A percentile compares a stretch with the other conserved stretches of the same genome.
These are phyloP conservation scores for Xylaria multiplex DNA, from an alignment of 2,329 filamentous ascomycete genomes.

Conservation along the genomic window DNA sequence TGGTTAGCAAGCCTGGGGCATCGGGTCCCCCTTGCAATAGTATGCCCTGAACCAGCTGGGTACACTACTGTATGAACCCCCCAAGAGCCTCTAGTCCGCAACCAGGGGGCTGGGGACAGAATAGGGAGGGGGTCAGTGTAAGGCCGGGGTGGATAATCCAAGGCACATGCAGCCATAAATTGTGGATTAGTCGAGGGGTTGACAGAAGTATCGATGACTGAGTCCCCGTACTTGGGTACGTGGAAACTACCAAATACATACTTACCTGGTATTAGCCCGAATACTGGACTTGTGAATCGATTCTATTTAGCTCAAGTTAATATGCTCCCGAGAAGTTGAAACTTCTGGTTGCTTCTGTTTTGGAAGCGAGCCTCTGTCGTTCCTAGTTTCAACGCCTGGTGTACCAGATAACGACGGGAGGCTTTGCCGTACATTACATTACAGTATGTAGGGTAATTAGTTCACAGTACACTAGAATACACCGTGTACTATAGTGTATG, in stretches of 20 bases:
- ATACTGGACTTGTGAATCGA: neutral
- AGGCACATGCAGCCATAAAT: conserved; percentile 26
- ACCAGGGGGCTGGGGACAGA: conserved; percentile 22
- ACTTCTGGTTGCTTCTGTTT: conserved; percentile 6
- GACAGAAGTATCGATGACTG: conserved; percentile 2
- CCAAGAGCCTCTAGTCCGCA: conserved; percentile 23
- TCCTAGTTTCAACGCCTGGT: neutral
- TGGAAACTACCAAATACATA: conserved; percentile 26
- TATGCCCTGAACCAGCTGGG: neutral
- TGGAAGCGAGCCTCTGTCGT: neutral
- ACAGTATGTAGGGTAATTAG: too few relatives aligned
- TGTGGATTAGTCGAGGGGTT: conserved; percentile 17
- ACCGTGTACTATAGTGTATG: too few relatives aligned
- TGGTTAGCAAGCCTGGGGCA: conserved; percentile 28
- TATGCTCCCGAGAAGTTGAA: neutral
- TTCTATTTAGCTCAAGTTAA: neutral
- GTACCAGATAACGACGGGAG: too few relatives aligned
- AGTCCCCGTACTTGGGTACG: conserved; percentile 25
- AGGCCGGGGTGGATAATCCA: conserved; percentile 15
- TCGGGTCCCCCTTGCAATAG: conserved; percentile 19
- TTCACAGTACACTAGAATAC: too few relatives aligned
- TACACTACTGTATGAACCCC: conserved; percentile 4
- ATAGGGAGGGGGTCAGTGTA: conserved; percentile 29
- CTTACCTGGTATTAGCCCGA: neutral
- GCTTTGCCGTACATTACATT: neutral